Conservation (phyloP, 352 stramenopile species). For the Phytophthora uliginosa region DNA sequence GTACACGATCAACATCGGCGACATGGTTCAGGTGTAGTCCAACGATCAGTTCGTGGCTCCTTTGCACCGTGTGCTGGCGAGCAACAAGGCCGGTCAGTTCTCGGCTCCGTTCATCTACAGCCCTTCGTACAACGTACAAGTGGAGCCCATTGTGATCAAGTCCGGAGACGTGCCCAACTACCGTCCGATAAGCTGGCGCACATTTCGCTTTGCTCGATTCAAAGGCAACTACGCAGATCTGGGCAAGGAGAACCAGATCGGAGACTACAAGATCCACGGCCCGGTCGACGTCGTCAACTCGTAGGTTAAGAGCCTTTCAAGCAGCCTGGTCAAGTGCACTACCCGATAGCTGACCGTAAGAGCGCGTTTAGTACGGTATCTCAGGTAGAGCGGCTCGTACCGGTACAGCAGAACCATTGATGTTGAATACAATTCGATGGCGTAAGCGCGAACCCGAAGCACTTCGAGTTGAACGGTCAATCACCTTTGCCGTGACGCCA, state of each 20-base stretch:
- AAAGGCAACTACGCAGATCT: constrained; percentile 14
- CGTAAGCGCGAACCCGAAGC: neutral
- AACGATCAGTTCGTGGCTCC: constrained; percentile 63
- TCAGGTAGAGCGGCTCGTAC: too few species aligned
- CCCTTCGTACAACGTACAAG: constrained; percentile 58
- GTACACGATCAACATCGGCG: constrained; percentile 74
- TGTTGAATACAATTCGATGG: constrained; percentile 1
- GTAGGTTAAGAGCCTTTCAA: neutral
- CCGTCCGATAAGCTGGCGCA: constrained; percentile 81
- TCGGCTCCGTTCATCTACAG: constrained; percentile 76
- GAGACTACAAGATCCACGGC: constrained; percentile 16
- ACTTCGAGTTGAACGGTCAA: neutral
- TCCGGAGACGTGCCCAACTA: constrained; percentile 59
- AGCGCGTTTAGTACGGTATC: too few species aligned
- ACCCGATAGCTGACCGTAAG: too few species aligned
- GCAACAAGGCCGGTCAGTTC: constrained; percentile 37
- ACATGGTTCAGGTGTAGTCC: constrained; percentile 67
- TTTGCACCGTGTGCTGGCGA: constrained; percentile 59
- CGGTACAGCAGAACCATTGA: neutral
- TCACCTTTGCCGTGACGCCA: neutral
- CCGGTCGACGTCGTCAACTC: constrained; percentile 10
- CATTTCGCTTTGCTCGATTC: constrained; percentile 74
- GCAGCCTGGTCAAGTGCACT: too few species aligned
- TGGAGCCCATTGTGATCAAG: constrained; percentile 68
- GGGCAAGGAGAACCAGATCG: constrained; percentile 23